phyloP scores from a whole-genome alignment of 164 flowering plant species.

The Warburgia ugandensis region DNA sequence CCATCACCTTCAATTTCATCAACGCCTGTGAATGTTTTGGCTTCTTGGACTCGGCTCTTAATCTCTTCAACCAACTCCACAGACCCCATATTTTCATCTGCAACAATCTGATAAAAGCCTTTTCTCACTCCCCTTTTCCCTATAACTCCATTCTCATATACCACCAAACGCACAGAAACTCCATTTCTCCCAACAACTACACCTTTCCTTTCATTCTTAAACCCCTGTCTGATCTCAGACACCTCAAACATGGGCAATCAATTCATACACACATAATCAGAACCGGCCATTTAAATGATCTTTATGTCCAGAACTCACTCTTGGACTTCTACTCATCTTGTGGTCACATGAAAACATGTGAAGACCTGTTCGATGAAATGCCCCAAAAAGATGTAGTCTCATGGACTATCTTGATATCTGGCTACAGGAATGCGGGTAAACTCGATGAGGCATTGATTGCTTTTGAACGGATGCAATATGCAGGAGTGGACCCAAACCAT shows the following conservation, averaged over 20 bases:
- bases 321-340: conserved; percentile 36
- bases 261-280: conserved; percentile 39
- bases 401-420: conserved; percentile 53
- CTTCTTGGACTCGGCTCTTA: conserved; percentile 26
- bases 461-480: conserved; percentile 42
- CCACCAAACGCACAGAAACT: conserved; percentile 30
- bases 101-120: conserved; percentile 47
- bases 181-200: conserved; percentile 36
- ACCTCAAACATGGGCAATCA: conserved; percentile 26
- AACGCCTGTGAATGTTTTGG: conserved; percentile 28
- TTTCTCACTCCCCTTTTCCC: conserved; percentile 32
- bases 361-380: conserved; percentile 53
- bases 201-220: conserved; percentile 58
- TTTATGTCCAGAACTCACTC: conserved; percentile 44
- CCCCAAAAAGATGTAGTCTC: conserved; percentile 49
- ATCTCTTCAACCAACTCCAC: conserved; percentile 23
- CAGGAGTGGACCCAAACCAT: conserved; percentile 43
- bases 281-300: conserved; percentile 34
- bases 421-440: conserved; percentile 23
- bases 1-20: conserved; percentile 39
- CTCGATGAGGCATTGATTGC: conserved; percentile 41
- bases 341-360: conserved; percentile 27
- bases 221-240: conserved; percentile 27
- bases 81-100: conserved; percentile 43
- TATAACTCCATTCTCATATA: conserved; percentile 24